Percentiles rank a stretch among this genome's conserved stretches.
Evolutionary conservation across 148 eudicot species (phyloP).

Genomic region (Oxyria digyna): DNA sequence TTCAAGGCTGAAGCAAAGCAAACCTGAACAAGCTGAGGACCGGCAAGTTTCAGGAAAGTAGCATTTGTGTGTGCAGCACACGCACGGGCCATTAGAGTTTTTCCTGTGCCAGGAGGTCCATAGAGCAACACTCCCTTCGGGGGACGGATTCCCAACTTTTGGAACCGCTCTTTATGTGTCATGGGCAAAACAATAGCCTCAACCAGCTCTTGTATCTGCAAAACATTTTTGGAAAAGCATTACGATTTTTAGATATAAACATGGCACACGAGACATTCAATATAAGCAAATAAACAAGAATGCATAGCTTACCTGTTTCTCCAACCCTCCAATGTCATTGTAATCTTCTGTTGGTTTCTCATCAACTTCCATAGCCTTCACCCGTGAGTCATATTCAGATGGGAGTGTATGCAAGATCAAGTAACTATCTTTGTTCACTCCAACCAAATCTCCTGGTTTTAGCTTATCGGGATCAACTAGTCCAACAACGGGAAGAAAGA

Average conservation of each 20-base stretch:
- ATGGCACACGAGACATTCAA: not conserved
- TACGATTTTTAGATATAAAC: not conserved
- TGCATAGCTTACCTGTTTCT: conserved; percentile 53
- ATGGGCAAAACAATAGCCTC: conserved; percentile 97
- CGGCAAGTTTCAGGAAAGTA: conserved; percentile 88
- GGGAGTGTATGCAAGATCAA: conserved; percentile 87
- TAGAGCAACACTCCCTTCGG: conserved; percentile 93
- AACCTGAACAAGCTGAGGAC: conserved; percentile 99
- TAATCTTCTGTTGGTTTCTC: conserved; percentile 99
- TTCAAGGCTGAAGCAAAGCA: not conserved
- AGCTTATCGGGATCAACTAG: conserved; percentile 86
- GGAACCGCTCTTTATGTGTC: conserved; percentile 90
- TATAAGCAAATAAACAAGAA: not conserved
- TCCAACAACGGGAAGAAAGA: conserved; percentile 92
- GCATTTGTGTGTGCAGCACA: conserved; percentile 99
- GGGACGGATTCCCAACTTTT: conserved; percentile 80
- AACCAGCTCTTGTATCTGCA: conserved; percentile 86
- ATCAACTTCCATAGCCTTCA: conserved; percentile 98
- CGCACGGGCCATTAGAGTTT: conserved; percentile 96
- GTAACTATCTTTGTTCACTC: conserved; percentile 97
- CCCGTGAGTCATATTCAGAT: conserved; percentile 90
- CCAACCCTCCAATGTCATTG: conserved; percentile 92
- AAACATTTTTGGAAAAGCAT: not conserved
- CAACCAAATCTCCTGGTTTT: conserved; percentile 97
- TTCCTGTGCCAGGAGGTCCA: conserved; percentile 98